Percentiles rank a stretch among this genome's conserved stretches.
Evolutionary conservation across 73 alveolate genomes (phyloP).

Genomic region (Paramecium caudatum): DNA sequence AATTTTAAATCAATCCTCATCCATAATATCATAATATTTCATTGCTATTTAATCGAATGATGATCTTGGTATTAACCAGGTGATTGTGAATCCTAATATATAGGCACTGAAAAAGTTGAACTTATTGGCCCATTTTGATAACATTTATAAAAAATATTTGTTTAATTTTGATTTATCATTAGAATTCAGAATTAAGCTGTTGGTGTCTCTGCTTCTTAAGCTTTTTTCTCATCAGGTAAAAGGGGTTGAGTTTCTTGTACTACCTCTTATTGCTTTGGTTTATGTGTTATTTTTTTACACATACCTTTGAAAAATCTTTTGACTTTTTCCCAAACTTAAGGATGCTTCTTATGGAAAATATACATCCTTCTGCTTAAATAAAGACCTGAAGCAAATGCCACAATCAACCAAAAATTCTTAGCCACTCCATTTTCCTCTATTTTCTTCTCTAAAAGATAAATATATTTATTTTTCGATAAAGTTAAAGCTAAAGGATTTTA

Average conservation of each 20-base stretch:
- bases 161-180: too few relatives aligned
- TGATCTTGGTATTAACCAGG: slow-evolving; percentile 17
- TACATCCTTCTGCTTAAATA: slow-evolving; percentile 43
- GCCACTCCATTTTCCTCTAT: slow-evolving; percentile 11
- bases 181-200: too few relatives aligned
- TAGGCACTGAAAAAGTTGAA: slow-evolving; percentile 45
- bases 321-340: not conserved
- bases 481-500: slow-evolving; percentile 51
- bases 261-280: not conserved
- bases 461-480: not conserved
- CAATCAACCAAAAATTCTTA: not conserved
- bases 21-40: not conserved
- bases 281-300: not conserved
- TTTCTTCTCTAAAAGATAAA: not conserved
- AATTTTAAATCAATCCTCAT: not conserved
- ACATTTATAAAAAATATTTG: too few relatives aligned
- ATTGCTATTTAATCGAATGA: slow-evolving; percentile 16
- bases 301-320: not conserved
- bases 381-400: not conserved
- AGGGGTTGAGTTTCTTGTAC: not conserved
- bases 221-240: not conserved
- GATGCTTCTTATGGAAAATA: slow-evolving; percentile 15
- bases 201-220: not conserved
- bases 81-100: slow-evolving; percentile 20
- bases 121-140: slow-evolving; percentile 22